Conservation (phyloP, 345 rosid genomes). For the Lepidium africanum region DNA sequence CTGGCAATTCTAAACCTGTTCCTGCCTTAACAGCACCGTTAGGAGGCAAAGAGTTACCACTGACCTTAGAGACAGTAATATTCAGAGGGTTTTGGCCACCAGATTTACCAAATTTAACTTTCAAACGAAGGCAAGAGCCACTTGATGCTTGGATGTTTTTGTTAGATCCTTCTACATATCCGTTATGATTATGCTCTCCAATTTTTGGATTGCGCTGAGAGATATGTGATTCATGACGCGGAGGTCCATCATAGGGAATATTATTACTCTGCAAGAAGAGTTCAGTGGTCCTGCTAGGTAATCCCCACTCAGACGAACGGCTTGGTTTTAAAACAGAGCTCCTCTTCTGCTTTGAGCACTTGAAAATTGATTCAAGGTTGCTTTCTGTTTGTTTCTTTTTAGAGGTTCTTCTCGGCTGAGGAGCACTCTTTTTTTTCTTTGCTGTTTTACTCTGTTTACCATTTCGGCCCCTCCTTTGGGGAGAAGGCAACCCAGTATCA, state of each 20-base stretch:
- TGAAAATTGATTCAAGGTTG: conserved; percentile 31
- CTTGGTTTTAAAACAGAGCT: conserved; percentile 53
- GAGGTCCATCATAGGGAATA: conserved; percentile 30
- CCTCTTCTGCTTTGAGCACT: conserved; percentile 58
- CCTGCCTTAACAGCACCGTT: conserved; percentile 22
- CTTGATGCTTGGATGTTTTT: conserved; percentile 33
- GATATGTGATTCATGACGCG: conserved; percentile 31
- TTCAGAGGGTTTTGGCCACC: conserved; percentile 33
- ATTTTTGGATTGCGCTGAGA: conserved; percentile 29
- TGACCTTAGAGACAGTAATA: conserved; percentile 32
- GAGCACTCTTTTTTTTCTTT: conserved; percentile 34
- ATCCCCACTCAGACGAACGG: conserved; percentile 77
- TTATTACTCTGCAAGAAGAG: conserved; percentile 34
- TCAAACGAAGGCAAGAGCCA: conserved; percentile 55
- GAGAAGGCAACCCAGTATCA: conserved; percentile 28
- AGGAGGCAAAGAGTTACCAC: conserved; percentile 30
- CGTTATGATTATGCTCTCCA: conserved; percentile 28
- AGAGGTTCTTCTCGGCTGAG: conserved; percentile 32
- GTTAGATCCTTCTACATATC: conserved; percentile 30
- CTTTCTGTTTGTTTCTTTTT: conserved; percentile 30
- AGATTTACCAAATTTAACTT: conserved; percentile 71
- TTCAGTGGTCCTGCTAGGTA: conserved; percentile 38
- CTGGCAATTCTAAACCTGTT: conserved; percentile 27
- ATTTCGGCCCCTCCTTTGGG: conserved; percentile 35
- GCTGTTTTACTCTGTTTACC: conserved; percentile 39